These are phyloP conservation scores for Heritiera fomes DNA, from an alignment of 345 rosid species.

Conservation along the genomic window DNA sequence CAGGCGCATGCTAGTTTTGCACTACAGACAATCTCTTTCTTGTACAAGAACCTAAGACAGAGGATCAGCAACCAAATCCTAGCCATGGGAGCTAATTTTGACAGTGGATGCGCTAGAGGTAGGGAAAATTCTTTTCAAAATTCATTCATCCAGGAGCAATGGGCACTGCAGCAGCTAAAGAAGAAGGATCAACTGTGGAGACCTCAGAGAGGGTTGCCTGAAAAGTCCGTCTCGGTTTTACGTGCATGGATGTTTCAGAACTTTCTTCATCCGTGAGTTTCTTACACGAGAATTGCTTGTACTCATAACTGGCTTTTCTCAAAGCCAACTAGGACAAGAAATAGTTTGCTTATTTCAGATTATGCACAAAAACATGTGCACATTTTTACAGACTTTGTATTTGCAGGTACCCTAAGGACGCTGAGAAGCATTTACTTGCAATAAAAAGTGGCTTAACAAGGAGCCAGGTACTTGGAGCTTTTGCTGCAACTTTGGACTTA, in stretches of 20 bases:
- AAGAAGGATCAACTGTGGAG: constrained; percentile 84
- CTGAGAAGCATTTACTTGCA: constrained; percentile 94
- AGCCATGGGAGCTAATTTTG: constrained; percentile 51
- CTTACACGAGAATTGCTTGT: neutral
- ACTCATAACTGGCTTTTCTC: neutral
- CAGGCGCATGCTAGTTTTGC: constrained; percentile 75
- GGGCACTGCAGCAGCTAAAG: constrained; percentile 79
- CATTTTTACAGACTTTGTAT: neutral
- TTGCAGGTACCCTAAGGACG: constrained; percentile 88
- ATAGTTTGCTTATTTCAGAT: neutral
- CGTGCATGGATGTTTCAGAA: constrained; percentile 98
- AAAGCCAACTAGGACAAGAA: neutral
- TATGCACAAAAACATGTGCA: neutral
- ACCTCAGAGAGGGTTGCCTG: constrained; percentile 93
- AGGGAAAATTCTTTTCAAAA: constrained; percentile 49
- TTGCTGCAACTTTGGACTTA: neutral
- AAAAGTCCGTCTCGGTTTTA: constrained; percentile 81
- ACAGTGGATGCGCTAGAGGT: constrained; percentile 28
- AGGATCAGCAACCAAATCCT: constrained; percentile 86
- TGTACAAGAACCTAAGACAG: constrained; percentile 77
- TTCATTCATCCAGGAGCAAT: constrained; percentile 64
- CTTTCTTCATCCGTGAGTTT: constrained; percentile 94
- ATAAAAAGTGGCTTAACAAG: constrained; percentile 90
- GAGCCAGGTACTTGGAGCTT: constrained; percentile 66
- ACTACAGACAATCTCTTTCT: constrained; percentile 65